A percentile compares a stretch with the other conserved stretches of the same genome.
phyloP scores from a whole-genome alignment of 345 rosid species.

The Reutealis trisperma region DNA sequence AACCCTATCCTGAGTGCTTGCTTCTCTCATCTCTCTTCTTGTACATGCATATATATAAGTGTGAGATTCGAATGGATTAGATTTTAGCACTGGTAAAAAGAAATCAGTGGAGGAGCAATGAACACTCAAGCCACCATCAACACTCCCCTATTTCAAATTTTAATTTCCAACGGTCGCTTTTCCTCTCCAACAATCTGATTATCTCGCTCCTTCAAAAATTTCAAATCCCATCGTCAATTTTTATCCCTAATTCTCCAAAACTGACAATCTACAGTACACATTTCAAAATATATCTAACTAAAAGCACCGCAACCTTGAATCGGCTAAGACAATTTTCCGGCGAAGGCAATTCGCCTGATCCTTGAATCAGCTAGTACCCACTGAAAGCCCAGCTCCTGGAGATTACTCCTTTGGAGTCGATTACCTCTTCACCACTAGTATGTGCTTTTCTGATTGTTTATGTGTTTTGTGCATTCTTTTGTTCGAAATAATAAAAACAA shows the following conservation, averaged over 20 bases:
- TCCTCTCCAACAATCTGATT: background rate
- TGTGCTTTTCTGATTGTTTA: background rate
- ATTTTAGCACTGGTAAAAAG: no score
- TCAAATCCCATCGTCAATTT: background rate
- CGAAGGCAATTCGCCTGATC: constrained; percentile 51
- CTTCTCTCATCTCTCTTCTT: no score
- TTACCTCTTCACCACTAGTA: constrained; percentile 80
- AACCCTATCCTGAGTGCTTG: no score
- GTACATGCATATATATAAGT: no score
- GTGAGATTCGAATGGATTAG: no score
- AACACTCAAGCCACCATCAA: no score
- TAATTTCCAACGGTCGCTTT: constrained; percentile 7
- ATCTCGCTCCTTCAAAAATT: background rate
- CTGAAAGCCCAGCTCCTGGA: constrained; percentile 40
- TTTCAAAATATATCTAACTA: no score
- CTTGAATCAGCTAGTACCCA: constrained; percentile 70
- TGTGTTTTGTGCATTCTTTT: background rate
- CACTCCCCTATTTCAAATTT: no score
- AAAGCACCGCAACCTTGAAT: background rate
- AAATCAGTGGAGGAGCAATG: no score
- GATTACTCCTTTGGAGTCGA: constrained; percentile 40
- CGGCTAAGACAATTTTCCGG: constrained; percentile 10
- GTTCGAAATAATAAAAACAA: background rate
- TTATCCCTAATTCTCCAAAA: no score
- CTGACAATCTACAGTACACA: no score